Evolutionary conservation across 129 eudicot genomes (phyloP).

Genomic region (Flaveria robusta): DNA sequence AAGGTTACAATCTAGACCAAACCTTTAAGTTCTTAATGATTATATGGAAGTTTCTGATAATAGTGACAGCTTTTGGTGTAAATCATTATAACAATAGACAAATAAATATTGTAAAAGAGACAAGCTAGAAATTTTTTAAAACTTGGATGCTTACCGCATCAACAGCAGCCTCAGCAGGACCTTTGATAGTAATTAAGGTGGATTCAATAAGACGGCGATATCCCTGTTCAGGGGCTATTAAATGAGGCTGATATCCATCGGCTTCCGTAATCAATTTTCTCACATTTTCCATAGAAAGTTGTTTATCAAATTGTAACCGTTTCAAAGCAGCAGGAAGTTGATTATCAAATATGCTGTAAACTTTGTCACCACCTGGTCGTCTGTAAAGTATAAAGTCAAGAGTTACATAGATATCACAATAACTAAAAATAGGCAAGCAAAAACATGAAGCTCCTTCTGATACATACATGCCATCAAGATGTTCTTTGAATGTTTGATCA

Average conservation of each 20-base stretch:
- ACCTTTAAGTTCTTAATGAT: background rate
- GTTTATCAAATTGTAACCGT: constrained; percentile 95
- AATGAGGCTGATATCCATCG: constrained; percentile 96
- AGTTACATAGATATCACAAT: background rate
- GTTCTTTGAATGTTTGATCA: constrained; percentile 94
- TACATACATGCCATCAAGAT: constrained; percentile 97
- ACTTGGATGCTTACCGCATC: constrained; percentile 64
- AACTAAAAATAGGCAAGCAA: background rate
- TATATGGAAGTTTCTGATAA: background rate
- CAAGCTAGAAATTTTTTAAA: background rate
- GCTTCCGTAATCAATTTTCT: constrained; percentile 94
- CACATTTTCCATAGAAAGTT: constrained; percentile 91
- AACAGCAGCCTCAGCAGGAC: constrained; percentile 98
- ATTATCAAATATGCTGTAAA: constrained; percentile 77
- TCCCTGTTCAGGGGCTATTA: constrained; percentile 98
- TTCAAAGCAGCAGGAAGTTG: constrained; percentile 96
- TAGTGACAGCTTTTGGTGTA: background rate
- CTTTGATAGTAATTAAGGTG: constrained; percentile 73
- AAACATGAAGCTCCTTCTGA: constrained; percentile 13
- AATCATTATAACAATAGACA: background rate
- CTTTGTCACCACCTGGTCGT: constrained; percentile 96
- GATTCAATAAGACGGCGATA: constrained; percentile 96
- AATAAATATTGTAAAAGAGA: background rate
- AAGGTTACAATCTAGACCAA: background rate
- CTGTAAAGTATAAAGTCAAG: constrained; percentile 44